These are phyloP conservation scores for Camellia granthamiana DNA, from an alignment of 148 eudicot genomes.

Conservation along the genomic window DNA sequence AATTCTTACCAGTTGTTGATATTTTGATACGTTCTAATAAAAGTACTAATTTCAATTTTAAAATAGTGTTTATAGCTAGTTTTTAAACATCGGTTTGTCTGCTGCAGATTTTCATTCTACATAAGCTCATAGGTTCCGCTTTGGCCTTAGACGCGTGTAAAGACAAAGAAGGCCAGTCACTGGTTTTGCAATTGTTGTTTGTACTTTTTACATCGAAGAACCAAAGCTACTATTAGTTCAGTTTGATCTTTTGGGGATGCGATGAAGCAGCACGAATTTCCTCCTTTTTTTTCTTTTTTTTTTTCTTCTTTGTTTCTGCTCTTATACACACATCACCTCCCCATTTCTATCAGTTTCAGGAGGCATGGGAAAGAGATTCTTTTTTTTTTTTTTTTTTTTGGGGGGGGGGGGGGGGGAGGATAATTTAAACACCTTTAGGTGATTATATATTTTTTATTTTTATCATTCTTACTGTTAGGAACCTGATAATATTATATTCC, in stretches of 20 bases:
- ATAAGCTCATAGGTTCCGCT: not conserved
- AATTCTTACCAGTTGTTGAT: not conserved
- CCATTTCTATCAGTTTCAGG: not conserved
- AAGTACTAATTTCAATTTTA: not conserved
- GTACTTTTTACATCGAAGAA: not conserved
- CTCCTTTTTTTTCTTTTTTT: too few species aligned
- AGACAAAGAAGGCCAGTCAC: not conserved
- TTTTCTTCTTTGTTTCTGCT: slow-evolving; percentile 6
- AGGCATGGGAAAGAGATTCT: too few species aligned
- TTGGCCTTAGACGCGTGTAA: not conserved
- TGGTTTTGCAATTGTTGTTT: not conserved
- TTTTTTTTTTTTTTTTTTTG: too few species aligned
- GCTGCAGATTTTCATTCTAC: slow-evolving; percentile 19
- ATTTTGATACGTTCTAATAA: not conserved
- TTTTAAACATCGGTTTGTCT: not conserved
- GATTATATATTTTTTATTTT: not conserved
- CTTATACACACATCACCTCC: slow-evolving; percentile 2
- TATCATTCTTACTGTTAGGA: not conserved
- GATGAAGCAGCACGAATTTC: not conserved
- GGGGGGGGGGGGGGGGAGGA: too few species aligned
- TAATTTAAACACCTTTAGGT: too few species aligned
- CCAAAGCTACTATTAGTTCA: not conserved
- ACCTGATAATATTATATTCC: not conserved
- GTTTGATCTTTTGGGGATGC: not conserved
- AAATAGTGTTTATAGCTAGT: not conserved